Conservation (phyloP, 129 eudicot genomes). For the Pittosporum tobira region DNA sequence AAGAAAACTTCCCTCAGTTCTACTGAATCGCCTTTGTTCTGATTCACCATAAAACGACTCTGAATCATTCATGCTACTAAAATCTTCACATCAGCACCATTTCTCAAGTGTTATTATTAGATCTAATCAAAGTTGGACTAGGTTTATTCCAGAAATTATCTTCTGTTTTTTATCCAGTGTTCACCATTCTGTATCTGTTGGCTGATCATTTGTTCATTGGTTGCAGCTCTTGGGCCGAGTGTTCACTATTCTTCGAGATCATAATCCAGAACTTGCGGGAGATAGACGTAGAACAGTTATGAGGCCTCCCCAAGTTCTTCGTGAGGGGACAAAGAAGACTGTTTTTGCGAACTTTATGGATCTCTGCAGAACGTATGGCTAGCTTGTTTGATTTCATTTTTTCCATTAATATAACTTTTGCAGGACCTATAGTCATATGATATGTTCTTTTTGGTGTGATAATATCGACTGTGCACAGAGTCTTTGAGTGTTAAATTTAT, state of each 20-base stretch:
- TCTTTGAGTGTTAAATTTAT: not conserved
- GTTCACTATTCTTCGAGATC: slow-evolving; percentile 68
- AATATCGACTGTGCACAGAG: too few species aligned
- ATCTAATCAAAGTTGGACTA: too few species aligned
- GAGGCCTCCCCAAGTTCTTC: slow-evolving; percentile 91
- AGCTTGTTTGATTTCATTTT: not conserved
- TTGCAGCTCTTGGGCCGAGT: slow-evolving; percentile 60
- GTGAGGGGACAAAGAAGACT: slow-evolving; percentile 94
- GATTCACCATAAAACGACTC: too few species aligned
- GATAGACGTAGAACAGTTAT: slow-evolving; percentile 73
- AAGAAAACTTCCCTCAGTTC: too few species aligned
- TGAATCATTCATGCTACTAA: too few species aligned
- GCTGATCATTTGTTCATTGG: slow-evolving; percentile 1
- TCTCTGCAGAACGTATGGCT: slow-evolving; percentile 66
- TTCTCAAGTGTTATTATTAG: too few species aligned
- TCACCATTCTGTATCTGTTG: not conserved
- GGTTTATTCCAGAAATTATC: too few species aligned
- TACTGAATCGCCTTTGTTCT: too few species aligned
- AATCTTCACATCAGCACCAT: too few species aligned
- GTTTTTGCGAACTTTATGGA: slow-evolving; percentile 79
- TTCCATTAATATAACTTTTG: not conserved
- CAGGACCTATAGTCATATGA: not conserved
- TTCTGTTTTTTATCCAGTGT: not conserved
- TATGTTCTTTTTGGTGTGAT: not conserved
- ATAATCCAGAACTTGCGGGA: slow-evolving; percentile 89